Percentiles rank a stretch among this genome's conserved stretches.
phyloP scores from a whole-genome alignment of 495 filamentous ascomycete species.

The Haplographium delicatum region DNA sequence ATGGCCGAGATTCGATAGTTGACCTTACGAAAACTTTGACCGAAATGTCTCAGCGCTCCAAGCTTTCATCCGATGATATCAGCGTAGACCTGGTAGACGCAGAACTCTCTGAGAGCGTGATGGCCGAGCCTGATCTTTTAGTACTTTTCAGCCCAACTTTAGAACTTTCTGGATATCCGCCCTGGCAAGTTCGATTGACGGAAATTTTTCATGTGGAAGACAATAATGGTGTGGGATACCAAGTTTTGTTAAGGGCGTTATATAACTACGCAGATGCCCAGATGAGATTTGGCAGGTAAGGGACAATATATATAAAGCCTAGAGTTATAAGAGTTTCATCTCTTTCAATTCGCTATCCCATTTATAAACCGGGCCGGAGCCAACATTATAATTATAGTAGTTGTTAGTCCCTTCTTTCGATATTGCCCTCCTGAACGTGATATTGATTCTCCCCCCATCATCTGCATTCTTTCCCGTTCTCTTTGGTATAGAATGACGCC shows the following conservation, averaged over 20 bases:
- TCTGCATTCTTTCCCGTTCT: slow-evolving; percentile 48
- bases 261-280: slow-evolving; percentile 81
- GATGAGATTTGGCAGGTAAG: slow-evolving; percentile 80
- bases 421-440: slow-evolving; percentile 64
- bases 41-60: slow-evolving; percentile 88
- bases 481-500: slow-evolving; percentile 75
- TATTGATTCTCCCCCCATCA: slow-evolving; percentile 63
- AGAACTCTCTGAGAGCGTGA: slow-evolving; percentile 65
- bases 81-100: slow-evolving; percentile 82
- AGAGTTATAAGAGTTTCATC: slow-evolving; percentile 47
- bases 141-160: slow-evolving; percentile 79
- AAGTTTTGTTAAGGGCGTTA: slow-evolving; percentile 80
- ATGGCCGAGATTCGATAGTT: slow-evolving; percentile 87
- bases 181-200: slow-evolving; percentile 90
- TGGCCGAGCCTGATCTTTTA: slow-evolving; percentile 82
- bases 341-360: slow-evolving; percentile 51
- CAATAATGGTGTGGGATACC: slow-evolving; percentile 79
- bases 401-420: slow-evolving; percentile 64
- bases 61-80: slow-evolving; percentile 73
- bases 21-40: slow-evolving; percentile 92
- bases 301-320: background rate
- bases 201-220: slow-evolving; percentile 82
- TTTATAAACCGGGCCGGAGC: slow-evolving; percentile 52
- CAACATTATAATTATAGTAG: slow-evolving; percentile 63
- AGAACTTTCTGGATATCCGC: slow-evolving; percentile 85